Evolutionary conservation across 768 basidiomycete species (phyloP).

Genomic region (Xerocomellus intermedius): DNA sequence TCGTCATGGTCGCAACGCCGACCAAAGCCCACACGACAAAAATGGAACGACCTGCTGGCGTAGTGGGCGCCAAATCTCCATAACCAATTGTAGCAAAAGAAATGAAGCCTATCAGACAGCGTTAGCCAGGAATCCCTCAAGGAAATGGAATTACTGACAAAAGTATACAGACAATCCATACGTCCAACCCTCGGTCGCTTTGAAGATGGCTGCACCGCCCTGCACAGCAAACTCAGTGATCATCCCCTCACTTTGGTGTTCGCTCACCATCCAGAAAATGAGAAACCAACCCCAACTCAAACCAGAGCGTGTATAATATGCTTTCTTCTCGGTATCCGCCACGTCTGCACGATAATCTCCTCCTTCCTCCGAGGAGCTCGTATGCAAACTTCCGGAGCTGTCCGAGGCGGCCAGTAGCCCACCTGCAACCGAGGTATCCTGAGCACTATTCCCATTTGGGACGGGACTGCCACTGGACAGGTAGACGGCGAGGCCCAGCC

Average conservation of each 20-base stretch:
- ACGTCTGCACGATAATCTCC: constrained; percentile 21
- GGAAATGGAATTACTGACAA: constrained; percentile 43
- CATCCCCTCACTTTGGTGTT: not conserved
- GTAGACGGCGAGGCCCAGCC: constrained; percentile 45
- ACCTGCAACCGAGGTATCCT: not conserved
- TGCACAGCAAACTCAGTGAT: constrained; percentile 21
- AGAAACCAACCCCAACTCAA: constrained; percentile 63
- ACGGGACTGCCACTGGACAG: constrained; percentile 17
- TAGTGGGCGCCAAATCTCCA: constrained; percentile 59
- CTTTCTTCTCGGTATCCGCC: constrained; percentile 47
- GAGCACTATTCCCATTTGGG: not conserved
- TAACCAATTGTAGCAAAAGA: constrained; percentile 76
- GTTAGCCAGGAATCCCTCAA: not conserved
- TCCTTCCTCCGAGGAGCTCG: constrained; percentile 3
- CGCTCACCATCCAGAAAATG: constrained; percentile 71
- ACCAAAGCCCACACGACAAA: constrained; percentile 79
- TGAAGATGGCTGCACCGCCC: constrained; percentile 71
- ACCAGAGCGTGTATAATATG: constrained; percentile 53
- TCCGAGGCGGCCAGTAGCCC: not conserved
- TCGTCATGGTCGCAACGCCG: constrained; percentile 75
- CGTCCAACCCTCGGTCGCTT: constrained; percentile 64
- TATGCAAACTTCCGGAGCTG: constrained; percentile 12
- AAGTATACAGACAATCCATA: constrained; percentile 69
- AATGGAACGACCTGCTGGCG: constrained; percentile 69
- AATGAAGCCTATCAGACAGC: constrained; percentile 51